These are phyloP conservation scores for Russula olivacea DNA, from an alignment of 768 basidiomycete genomes.

Conservation along the genomic window DNA sequence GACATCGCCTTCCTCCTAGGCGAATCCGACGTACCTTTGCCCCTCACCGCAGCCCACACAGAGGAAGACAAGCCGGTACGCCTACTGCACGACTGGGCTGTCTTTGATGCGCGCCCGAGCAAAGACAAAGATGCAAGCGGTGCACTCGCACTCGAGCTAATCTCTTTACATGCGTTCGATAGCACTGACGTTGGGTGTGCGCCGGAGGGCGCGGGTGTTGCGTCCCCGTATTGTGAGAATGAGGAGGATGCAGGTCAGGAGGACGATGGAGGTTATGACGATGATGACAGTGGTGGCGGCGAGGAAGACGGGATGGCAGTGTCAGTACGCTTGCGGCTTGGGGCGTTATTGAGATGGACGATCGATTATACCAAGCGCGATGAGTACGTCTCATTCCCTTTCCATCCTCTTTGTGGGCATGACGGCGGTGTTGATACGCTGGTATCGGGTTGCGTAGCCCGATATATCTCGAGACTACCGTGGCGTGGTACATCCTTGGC, in stretches of 20 bases:
- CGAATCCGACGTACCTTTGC: slow-evolving; percentile 22
- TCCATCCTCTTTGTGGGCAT: slow-evolving; percentile 1
- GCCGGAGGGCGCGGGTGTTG: slow-evolving; percentile 54
- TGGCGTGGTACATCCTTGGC: slow-evolving; percentile 9
- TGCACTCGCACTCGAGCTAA: slow-evolving; percentile 37
- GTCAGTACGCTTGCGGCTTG: slow-evolving; percentile 37
- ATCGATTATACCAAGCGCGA: slow-evolving; percentile 46
- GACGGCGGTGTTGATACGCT: slow-evolving; percentile 7
- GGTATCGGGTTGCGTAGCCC: slow-evolving; percentile 38
- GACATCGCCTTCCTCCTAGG: slow-evolving; percentile 27
- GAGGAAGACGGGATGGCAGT: slow-evolving; percentile 27
- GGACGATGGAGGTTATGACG: slow-evolving; percentile 30
- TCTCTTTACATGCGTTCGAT: slow-evolving; percentile 41
- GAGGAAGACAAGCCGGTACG: slow-evolving; percentile 47
- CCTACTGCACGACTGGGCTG: slow-evolving; percentile 48
- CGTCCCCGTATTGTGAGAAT: slow-evolving; percentile 39
- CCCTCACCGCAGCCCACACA: not conserved
- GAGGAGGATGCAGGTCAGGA: slow-evolving; percentile 32
- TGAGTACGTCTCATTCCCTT: slow-evolving; percentile 41
- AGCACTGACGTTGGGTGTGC: slow-evolving; percentile 30
- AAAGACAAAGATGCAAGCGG: not conserved
- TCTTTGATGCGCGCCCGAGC: slow-evolving; percentile 47
- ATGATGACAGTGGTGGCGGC: slow-evolving; percentile 24
- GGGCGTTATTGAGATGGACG: slow-evolving; percentile 42
- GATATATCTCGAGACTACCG: slow-evolving; percentile 46